Percentiles rank a stretch among this genome's conserved stretches.
These are phyloP conservation scores for Candida argentea DNA, from an alignment of 805 yeast genomes.

Conservation along the genomic window DNA sequence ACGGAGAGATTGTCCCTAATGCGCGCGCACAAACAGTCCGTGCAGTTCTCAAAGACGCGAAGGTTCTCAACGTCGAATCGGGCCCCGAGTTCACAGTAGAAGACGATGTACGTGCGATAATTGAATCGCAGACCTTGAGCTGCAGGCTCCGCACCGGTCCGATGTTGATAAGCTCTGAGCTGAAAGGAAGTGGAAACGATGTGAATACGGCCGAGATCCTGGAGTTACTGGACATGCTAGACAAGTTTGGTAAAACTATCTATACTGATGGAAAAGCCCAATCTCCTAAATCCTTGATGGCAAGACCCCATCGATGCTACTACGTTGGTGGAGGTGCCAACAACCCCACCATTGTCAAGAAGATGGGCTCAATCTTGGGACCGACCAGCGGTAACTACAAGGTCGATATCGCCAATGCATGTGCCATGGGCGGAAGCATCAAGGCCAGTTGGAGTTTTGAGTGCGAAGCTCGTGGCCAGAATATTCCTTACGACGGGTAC, in stretches of 20 bases:
- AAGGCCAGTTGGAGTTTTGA: slow-evolving; percentile 67
- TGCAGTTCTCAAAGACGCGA: slow-evolving; percentile 26
- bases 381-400: slow-evolving; percentile 55
- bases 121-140: slow-evolving; percentile 80
- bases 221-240: slow-evolving; percentile 13
- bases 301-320: slow-evolving; percentile 59
- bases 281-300: slow-evolving; percentile 28
- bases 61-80: slow-evolving; percentile 14
- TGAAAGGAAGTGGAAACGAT: slow-evolving; percentile 1
- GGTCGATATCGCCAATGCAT: slow-evolving; percentile 76
- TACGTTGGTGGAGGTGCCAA: slow-evolving; percentile 86
- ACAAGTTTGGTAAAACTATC: slow-evolving; percentile 32
- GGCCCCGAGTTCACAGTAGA: slow-evolving; percentile 33
- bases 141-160: slow-evolving; percentile 77
- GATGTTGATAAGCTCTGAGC: slow-evolving; percentile 42
- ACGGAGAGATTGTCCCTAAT: slow-evolving; percentile 88
- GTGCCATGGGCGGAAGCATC: slow-evolving; percentile 87
- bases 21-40: slow-evolving; percentile 55
- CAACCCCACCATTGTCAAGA: slow-evolving; percentile 55
- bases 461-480: slow-evolving; percentile 20
- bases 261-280: slow-evolving; percentile 43
- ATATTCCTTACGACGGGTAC: slow-evolving; percentile 36
- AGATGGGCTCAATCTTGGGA: slow-evolving; percentile 64
- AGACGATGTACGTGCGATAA: slow-evolving; percentile 63
- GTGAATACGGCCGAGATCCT: not conserved